A percentile compares a stretch with the other conserved stretches of the same genome.
Evolutionary conservation across 2,329 filamentous ascomycete species (phyloP).

Genomic region (Teratosphaeria zuluensis): DNA sequence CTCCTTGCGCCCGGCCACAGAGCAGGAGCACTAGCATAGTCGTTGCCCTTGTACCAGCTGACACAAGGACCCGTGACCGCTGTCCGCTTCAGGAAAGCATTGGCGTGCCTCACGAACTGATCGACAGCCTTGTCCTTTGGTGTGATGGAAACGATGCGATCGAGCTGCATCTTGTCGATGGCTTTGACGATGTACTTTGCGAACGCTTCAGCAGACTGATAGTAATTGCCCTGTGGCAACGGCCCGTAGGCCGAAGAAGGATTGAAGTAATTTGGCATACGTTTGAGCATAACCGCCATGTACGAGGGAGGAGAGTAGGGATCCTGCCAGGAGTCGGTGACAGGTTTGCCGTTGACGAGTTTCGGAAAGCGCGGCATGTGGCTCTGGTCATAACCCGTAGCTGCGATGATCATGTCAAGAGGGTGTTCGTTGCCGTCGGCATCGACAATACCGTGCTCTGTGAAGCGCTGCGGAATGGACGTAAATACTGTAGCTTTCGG

Average conservation of each 20-base stretch:
- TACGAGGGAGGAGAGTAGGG: constrained; percentile 7
- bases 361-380: constrained; percentile 11
- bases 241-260: constrained; percentile 13
- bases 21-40: constrained; percentile 8
- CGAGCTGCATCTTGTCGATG: constrained; percentile 13
- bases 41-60: constrained; percentile 14
- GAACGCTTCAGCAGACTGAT: constrained; percentile 10
- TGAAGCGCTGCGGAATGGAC: constrained; percentile 9
- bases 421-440: constrained; percentile 11
- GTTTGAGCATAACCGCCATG: constrained; percentile 12
- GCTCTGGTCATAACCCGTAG: constrained; percentile 14
- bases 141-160: constrained; percentile 10
- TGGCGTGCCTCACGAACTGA: constrained; percentile 13
- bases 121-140: constrained; percentile 12
- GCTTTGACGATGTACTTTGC: constrained; percentile 13
- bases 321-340: constrained; percentile 4
- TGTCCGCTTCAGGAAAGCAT: constrained; percentile 12
- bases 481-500: constrained; percentile 11
- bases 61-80: constrained; percentile 12
- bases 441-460: constrained; percentile 9
- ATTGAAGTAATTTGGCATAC: constrained; percentile 16
- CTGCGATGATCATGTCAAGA: constrained; percentile 13
- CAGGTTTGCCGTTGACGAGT: constrained; percentile 9
- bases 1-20: constrained; percentile 13
- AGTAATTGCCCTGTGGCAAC: constrained; percentile 13